These are phyloP conservation scores for Neospermospora avenae DNA, from an alignment of 2,329 filamentous ascomycete genomes.

Conservation along the genomic window DNA sequence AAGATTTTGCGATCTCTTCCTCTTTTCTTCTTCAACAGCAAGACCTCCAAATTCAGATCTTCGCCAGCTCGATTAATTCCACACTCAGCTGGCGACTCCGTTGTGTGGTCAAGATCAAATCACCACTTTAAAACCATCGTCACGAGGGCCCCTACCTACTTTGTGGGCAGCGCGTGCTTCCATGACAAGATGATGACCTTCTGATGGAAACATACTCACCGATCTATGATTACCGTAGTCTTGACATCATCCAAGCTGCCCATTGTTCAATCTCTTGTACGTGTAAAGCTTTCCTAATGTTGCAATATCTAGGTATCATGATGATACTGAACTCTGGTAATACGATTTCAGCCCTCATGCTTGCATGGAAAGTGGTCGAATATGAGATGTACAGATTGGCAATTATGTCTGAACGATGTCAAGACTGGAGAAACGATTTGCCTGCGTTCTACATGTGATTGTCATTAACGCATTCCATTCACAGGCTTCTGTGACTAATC, in stretches of 20 bases:
- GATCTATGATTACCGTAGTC: background rate
- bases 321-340: constrained; percentile 46
- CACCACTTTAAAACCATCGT: constrained; percentile 80
- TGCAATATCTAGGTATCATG: constrained; percentile 14
- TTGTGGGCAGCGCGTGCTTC: constrained; percentile 42
- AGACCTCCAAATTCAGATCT: constrained; percentile 75
- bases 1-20: constrained; percentile 29
- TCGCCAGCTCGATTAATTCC: constrained; percentile 54
- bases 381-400: constrained; percentile 39
- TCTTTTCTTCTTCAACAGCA: constrained; percentile 44
- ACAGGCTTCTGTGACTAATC: background rate
- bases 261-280: background rate
- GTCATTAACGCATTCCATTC: background rate
- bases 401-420: constrained; percentile 14
- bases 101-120: constrained; percentile 65
- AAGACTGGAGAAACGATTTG: background rate
- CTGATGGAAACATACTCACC: constrained; percentile 52
- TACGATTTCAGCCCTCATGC: constrained; percentile 48
- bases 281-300: background rate
- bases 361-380: constrained; percentile 43
- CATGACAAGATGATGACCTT: constrained; percentile 69
- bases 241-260: background rate
- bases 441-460: background rate
- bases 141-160: constrained; percentile 57
- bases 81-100: constrained; percentile 68